Conservation (phyloP, 2,329 filamentous ascomycete species). For the Chrysosporium queenslandicum region DNA sequence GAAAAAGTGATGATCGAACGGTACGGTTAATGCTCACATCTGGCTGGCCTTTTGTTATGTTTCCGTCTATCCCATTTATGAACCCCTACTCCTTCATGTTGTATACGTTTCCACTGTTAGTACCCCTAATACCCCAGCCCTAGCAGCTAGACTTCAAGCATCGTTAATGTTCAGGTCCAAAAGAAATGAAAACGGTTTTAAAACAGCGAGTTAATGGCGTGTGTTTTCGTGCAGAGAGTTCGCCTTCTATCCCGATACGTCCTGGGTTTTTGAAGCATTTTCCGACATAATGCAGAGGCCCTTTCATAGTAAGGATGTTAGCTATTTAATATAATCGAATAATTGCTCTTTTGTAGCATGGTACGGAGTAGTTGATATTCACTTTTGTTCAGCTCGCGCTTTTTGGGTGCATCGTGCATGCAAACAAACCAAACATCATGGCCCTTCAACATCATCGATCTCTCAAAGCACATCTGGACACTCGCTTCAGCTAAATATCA, state of each 20-base stretch:
- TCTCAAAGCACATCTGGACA: not conserved
- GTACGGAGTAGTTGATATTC: too few relatives aligned
- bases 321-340: too few relatives aligned
- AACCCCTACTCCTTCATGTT: not conserved
- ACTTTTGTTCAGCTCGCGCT: too few relatives aligned
- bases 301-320: too few relatives aligned
- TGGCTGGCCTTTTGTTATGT: constrained; percentile 2
- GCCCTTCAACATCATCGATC: not conserved
- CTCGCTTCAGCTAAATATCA: not conserved
- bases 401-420: too few relatives aligned
- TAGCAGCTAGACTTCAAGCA: not conserved
- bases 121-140: too few relatives aligned
- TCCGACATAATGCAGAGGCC: too few relatives aligned
- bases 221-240: not conserved
- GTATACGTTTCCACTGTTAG: too few relatives aligned
- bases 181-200: not conserved
- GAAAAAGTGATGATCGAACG: constrained; percentile 46
- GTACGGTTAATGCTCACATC: constrained; percentile 9
- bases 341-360: too few relatives aligned
- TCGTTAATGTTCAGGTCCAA: not conserved
- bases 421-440: constrained; percentile 4
- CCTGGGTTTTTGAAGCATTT: not conserved
- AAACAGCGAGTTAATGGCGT: not conserved
- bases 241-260: not conserved
- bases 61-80: not conserved